phyloP scores from a whole-genome alignment of 441 rosid genomes.

The Pelargonium australe region DNA sequence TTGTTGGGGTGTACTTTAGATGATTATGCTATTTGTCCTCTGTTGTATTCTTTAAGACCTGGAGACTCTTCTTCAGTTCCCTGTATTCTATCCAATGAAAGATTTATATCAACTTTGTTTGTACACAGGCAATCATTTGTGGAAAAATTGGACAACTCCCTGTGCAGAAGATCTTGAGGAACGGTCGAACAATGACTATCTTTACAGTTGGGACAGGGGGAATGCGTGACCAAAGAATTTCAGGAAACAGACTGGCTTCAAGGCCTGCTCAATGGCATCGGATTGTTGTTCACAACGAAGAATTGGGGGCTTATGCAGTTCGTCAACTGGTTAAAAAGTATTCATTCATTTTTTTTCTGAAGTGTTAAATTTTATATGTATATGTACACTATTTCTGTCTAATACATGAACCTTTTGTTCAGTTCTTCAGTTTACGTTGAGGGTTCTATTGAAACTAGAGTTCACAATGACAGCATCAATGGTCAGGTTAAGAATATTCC shows the following conservation, averaged over 20 bases:
- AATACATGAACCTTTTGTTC: slow-evolving; percentile 28
- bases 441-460: slow-evolving; percentile 87
- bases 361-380: not conserved
- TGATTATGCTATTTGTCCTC: not conserved
- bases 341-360: slow-evolving; percentile 6
- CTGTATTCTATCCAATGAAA: not conserved
- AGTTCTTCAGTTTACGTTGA: slow-evolving; percentile 88
- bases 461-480: slow-evolving; percentile 83
- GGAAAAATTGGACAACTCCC: slow-evolving; percentile 90
- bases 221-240: slow-evolving; percentile 75
- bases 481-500: slow-evolving; percentile 81
- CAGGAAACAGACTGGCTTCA: slow-evolving; percentile 43
- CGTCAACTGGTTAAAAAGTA: slow-evolving; percentile 77
- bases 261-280: slow-evolving; percentile 97
- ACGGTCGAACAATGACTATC: slow-evolving; percentile 70
- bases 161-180: slow-evolving; percentile 84
- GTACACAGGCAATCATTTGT: slow-evolving; percentile 68
- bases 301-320: slow-evolving; percentile 72
- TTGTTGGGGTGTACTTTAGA: not conserved
- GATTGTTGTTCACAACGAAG: slow-evolving; percentile 75
- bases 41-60: not conserved
- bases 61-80: not conserved
- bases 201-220: slow-evolving; percentile 95
- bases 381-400: slow-evolving; percentile 12
- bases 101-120: not conserved